Base-by-base conservation (phyloP, 768 basidiomycete genomes). In the Rhizopogon vinicolor region DNA sequence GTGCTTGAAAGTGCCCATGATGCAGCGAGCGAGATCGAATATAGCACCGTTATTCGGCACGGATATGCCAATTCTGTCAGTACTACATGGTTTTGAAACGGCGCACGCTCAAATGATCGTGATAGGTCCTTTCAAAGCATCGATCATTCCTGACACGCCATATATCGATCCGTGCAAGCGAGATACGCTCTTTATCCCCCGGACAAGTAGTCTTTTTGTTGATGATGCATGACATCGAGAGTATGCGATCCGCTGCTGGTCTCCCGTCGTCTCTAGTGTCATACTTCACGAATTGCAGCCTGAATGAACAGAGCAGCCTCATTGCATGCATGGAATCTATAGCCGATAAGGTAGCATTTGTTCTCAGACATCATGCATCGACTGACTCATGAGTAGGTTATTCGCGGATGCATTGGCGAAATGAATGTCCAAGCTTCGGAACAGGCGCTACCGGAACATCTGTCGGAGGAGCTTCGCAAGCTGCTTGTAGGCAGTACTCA, bases 161-260 rank as follows among this genome's bases (percentile, higher is more conserved):
- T 62, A 81, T 95, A 39, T 78, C 87, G 1, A 69, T 85, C 19
- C 84, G 86, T 14, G 68, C 79, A 3, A 75, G 81, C 51, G 90
- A 93, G 54, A 81, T 92, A 56, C 83, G 89, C 3, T 80, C 80
- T 49, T 76, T 97, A 46, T 83, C 88, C 2, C 79, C 89, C 5
- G 89, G 91, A 0, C 94, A 96, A 67, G 78, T 90, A 53, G 86
- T 96, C 48, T 91, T 98, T 65, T 74, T 96, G 51, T 73, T 92
- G 46, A 83, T 86, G 2, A 87, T 94, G 77, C 86, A 93, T 60
- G 92, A 95, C 61, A 78, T 97, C 57, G 96, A 98, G 65, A 81
- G 81, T 52, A 85, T 94, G 79, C 86, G 95, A 16, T 88, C 93
- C 41, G 82, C 86, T 14, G 77, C 82, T 2, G 92, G 93, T 3